Percentiles rank a stretch among this genome's conserved stretches.
These are phyloP conservation scores for Dactylis glomerata DNA, from an alignment of 176 grass and related monocot species.

Conservation along the genomic window DNA sequence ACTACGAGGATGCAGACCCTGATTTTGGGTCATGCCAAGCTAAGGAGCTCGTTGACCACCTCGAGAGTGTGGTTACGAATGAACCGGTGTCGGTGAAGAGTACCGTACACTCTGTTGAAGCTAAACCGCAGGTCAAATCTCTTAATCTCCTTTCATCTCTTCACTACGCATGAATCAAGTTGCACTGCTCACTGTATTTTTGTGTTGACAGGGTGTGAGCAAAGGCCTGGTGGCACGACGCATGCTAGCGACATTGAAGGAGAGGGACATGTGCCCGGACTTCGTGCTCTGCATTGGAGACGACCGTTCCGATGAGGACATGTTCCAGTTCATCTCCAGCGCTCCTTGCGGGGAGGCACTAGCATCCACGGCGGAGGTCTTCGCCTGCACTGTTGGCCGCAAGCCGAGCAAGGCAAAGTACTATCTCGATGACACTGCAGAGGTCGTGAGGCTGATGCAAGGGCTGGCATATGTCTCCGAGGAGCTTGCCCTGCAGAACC, in stretches of 20 bases:
- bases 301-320: constrained; percentile 90
- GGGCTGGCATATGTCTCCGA: constrained; percentile 73
- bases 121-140: constrained; percentile 75
- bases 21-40: constrained; percentile 97
- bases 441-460: constrained; percentile 91
- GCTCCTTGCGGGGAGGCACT: constrained; percentile 35
- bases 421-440: constrained; percentile 75
- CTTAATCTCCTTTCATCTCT: not conserved
- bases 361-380: constrained; percentile 56
- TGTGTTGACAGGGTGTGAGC: constrained; percentile 66
- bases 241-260: constrained; percentile 54
- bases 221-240: constrained; percentile 73
- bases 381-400: constrained; percentile 85
- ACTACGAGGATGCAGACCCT: constrained; percentile 84
- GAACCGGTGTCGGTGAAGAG: constrained; percentile 90
- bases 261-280: constrained; percentile 47
- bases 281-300: constrained; percentile 92
- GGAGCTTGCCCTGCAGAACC: constrained; percentile 35
- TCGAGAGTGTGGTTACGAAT: constrained; percentile 74
- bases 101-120: constrained; percentile 57
- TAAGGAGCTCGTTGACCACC: constrained; percentile 87
- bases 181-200: not conserved
- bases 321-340: constrained; percentile 77
- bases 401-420: constrained; percentile 94
- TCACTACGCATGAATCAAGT: not conserved